These are phyloP conservation scores for Geranium incanum DNA, from an alignment of 441 rosid genomes.

Conservation along the genomic window DNA sequence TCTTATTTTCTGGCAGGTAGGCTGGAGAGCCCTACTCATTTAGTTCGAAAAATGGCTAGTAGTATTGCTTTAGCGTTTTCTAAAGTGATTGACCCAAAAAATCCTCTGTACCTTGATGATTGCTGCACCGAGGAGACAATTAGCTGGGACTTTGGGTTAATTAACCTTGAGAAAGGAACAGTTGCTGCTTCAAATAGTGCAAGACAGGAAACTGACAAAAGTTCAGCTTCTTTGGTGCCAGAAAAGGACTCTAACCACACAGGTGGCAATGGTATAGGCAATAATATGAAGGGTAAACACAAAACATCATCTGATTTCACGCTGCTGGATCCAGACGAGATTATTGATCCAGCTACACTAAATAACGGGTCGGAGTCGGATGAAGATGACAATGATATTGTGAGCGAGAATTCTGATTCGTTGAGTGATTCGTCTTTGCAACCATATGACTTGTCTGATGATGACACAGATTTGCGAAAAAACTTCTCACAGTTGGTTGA, in stretches of 20 bases:
- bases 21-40: slow-evolving; percentile 74
- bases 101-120: slow-evolving; percentile 85
- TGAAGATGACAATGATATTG: slow-evolving; percentile 41
- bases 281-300: slow-evolving; percentile 33
- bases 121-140: slow-evolving; percentile 52
- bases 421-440: slow-evolving; percentile 73
- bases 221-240: slow-evolving; percentile 28
- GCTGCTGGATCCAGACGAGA: slow-evolving; percentile 81
- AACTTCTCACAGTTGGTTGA: slow-evolving; percentile 77
- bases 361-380: slow-evolving; percentile 53
- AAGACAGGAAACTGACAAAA: slow-evolving; percentile 31
- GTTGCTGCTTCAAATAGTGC: slow-evolving; percentile 24
- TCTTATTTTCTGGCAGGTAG: slow-evolving; percentile 59
- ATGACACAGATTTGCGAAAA: slow-evolving; percentile 62
- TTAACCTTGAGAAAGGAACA: slow-evolving; percentile 30
- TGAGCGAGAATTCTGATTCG: slow-evolving; percentile 58
- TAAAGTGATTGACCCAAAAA: slow-evolving; percentile 77
- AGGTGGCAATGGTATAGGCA: slow-evolving; percentile 22
- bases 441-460: slow-evolving; percentile 89
- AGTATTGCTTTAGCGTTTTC: slow-evolving; percentile 76
- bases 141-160: slow-evolving; percentile 83
- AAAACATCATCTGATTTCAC: slow-evolving; percentile 39
- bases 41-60: slow-evolving; percentile 84
- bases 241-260: slow-evolving; percentile 26
- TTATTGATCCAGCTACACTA: slow-evolving; percentile 68